Percentiles rank a stretch among this genome's conserved stretches.
Evolutionary conservation across 345 rosid species (phyloP).

Genomic region (Jatropha curcas): DNA sequence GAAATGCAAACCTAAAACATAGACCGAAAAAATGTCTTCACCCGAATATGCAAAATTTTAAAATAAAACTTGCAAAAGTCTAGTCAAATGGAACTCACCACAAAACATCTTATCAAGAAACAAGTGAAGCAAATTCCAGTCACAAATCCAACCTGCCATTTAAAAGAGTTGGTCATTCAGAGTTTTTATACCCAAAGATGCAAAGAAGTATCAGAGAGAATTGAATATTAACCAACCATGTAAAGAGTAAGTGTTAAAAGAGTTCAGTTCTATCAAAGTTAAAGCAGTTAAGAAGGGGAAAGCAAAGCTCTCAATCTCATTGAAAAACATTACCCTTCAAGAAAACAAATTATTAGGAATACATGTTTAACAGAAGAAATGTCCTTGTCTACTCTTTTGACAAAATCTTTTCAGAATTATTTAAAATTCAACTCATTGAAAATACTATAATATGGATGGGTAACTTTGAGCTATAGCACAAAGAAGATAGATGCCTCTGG

Average conservation of each 20-base stretch:
- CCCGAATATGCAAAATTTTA: neutral
- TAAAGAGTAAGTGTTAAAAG: neutral
- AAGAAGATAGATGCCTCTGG: neutral
- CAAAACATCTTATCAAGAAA: constrained; percentile 73
- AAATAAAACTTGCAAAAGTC: neutral
- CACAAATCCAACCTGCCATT: constrained; percentile 74
- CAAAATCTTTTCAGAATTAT: too few species aligned
- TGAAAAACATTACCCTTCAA: neutral
- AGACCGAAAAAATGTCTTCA: neutral
- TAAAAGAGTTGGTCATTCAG: neutral
- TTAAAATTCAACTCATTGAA: too few species aligned
- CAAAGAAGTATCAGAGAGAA: neutral
- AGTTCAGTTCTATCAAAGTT: neutral
- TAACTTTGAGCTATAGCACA: neutral
- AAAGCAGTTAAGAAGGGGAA: neutral
- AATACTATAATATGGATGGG: neutral
- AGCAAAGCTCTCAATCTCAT: neutral
- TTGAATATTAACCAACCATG: neutral
- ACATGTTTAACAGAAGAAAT: neutral
- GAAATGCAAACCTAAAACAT: constrained; percentile 35
- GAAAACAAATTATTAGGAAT: neutral
- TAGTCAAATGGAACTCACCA: constrained; percentile 44
- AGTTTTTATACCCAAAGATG: too few species aligned
- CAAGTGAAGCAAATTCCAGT: constrained; percentile 70
- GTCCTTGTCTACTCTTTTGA: too few species aligned